A percentile compares a stretch with the other conserved stretches of the same genome.
Conservation (phyloP, 768 basidiomycete genomes). For the Lentinula boryana region DNA sequence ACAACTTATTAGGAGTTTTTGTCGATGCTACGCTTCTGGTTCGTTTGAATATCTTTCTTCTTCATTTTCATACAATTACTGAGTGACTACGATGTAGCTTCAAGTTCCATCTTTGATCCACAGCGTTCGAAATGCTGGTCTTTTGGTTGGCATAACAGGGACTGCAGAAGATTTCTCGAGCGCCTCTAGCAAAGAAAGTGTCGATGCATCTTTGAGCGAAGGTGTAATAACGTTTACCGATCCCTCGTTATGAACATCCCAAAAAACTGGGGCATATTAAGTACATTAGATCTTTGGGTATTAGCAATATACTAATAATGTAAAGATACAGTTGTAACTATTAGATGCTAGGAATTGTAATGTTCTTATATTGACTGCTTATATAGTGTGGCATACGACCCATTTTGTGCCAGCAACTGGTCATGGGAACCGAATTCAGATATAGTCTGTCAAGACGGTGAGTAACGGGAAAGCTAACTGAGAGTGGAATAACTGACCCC, state of each 20-base stretch:
- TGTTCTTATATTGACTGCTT: slow-evolving; percentile 52
- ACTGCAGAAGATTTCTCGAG: slow-evolving; percentile 32
- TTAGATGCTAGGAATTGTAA: neutral
- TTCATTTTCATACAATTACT: slow-evolving; percentile 10
- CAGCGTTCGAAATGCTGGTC: slow-evolving; percentile 81
- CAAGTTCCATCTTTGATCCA: slow-evolving; percentile 88
- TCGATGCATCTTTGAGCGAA: slow-evolving; percentile 66
- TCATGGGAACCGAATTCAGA: slow-evolving; percentile 74
- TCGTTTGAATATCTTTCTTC: slow-evolving; percentile 7
- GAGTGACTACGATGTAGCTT: slow-evolving; percentile 37
- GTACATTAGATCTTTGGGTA: neutral
- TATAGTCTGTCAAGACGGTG: slow-evolving; percentile 44
- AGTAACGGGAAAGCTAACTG: slow-evolving; percentile 12
- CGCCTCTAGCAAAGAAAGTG: slow-evolving; percentile 35
- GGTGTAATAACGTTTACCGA: slow-evolving; percentile 67
- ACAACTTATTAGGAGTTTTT: slow-evolving; percentile 90
- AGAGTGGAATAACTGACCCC: slow-evolving; percentile 36
- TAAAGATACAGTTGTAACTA: neutral
- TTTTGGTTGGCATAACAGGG: slow-evolving; percentile 85
- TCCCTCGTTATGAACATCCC: slow-evolving; percentile 18
- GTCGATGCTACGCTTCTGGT: slow-evolving; percentile 86
- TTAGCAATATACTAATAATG: neutral
- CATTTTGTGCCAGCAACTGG: slow-evolving; percentile 52
- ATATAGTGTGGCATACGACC: slow-evolving; percentile 66
- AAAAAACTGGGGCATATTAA: neutral